Conservation (phyloP, 225 moss, liverwort and hornwort genomes). For the Pseudoscleropodium purum region DNA sequence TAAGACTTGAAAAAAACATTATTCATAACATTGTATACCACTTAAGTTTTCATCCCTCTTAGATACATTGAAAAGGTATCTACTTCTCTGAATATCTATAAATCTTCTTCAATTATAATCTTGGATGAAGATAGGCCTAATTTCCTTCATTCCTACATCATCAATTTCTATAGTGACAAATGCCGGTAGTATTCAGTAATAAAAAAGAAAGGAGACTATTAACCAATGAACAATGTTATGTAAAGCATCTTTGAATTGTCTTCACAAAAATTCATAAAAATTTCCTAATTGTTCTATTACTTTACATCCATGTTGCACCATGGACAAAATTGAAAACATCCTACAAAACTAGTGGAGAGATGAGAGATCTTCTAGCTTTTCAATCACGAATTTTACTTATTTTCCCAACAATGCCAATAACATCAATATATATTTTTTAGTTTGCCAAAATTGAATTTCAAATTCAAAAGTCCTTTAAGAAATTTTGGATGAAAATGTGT, state of each 20-base stretch:
- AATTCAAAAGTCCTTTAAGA: neutral
- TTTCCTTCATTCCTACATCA: neutral
- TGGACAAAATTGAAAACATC: neutral
- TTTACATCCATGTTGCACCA: neutral
- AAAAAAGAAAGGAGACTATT: neutral
- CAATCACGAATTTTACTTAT: neutral
- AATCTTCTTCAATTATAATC: neutral
- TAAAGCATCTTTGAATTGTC: neutral
- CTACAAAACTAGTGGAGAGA: too few species aligned
- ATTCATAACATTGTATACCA: neutral
- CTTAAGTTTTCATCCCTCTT: rapidly evolving
- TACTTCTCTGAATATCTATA: rapidly evolving
- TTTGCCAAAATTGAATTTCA: neutral
- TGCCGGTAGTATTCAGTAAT: rapidly evolving
- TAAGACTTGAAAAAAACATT: neutral
- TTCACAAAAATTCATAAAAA: neutral
- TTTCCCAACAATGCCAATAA: rapidly evolving
- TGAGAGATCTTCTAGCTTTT: neutral
- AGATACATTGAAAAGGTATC: neutral
- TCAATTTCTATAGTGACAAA: neutral
- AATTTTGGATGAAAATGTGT: neutral
- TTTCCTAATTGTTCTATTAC: neutral
- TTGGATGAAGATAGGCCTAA: neutral
- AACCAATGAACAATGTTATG: neutral
- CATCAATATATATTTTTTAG: neutral